Conservation (phyloP, 192 early-diverging fungal species). For the Dispira simplex region DNA sequence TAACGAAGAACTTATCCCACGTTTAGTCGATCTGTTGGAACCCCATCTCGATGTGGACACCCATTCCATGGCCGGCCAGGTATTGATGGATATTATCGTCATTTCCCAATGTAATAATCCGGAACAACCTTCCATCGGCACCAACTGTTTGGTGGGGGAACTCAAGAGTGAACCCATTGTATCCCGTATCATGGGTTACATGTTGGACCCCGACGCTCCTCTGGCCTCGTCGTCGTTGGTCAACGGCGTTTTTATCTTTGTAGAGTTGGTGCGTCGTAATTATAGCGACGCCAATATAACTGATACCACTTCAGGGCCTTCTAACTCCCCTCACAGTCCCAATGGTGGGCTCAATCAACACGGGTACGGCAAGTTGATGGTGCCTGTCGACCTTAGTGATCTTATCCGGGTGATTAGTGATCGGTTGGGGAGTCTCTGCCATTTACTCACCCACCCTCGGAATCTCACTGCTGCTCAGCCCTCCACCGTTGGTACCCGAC, state of each 20-base stretch:
- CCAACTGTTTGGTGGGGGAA: slow-evolving; percentile 45
- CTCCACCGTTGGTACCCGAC: slow-evolving; percentile 64
- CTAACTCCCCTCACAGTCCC: not conserved
- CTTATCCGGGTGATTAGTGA: slow-evolving; percentile 74
- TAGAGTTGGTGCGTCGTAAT: slow-evolving; percentile 94
- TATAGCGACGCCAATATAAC: slow-evolving; percentile 31
- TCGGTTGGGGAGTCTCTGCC: slow-evolving; percentile 60
- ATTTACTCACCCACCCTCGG: slow-evolving; percentile 55
- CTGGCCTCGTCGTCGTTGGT: slow-evolving; percentile 75
- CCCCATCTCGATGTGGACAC: slow-evolving; percentile 66
- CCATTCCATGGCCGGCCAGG: slow-evolving; percentile 68
- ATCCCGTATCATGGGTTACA: slow-evolving; percentile 61
- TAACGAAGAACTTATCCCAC: slow-evolving; percentile 57
- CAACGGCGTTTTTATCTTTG: slow-evolving; percentile 92
- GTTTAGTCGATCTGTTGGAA: slow-evolving; percentile 62
- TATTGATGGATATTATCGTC: slow-evolving; percentile 67
- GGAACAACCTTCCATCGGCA: slow-evolving; percentile 43
- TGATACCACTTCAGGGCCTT: not conserved
- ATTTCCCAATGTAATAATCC: slow-evolving; percentile 58
- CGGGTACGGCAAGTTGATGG: slow-evolving; percentile 1
- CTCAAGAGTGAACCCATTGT: slow-evolving; percentile 69
- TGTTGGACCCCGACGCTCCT: slow-evolving; percentile 63
- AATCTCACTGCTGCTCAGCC: slow-evolving; percentile 38
- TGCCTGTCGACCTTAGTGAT: slow-evolving; percentile 71
- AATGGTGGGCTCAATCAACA: not conserved